These are phyloP conservation scores for Carnegiea gigantea DNA, from an alignment of 179 eudicot genomes.

Conservation along the genomic window DNA sequence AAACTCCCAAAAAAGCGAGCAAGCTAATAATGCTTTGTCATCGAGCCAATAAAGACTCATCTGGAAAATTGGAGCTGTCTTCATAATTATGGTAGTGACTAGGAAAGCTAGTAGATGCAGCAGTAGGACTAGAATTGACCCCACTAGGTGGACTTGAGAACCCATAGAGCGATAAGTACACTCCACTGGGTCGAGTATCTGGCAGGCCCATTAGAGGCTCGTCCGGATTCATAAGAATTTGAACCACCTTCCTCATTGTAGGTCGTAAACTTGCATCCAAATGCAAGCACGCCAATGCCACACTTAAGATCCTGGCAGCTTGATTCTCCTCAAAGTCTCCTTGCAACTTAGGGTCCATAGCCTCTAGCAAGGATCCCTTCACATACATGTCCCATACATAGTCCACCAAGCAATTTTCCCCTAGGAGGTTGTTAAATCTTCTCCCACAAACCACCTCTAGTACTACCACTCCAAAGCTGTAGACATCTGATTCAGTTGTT, in stretches of 20 bases:
- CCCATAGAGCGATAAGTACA: conserved; percentile 31
- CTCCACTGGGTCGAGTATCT: conserved; percentile 32
- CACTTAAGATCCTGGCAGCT: conserved; percentile 38
- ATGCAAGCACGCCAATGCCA: conserved; percentile 61
- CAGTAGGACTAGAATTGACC: conserved; percentile 14
- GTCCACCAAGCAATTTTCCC: conserved; percentile 60
- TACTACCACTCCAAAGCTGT: conserved; percentile 70
- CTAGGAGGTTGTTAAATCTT: conserved; percentile 52
- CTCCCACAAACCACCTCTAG: conserved; percentile 69
- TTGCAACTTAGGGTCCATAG: conserved; percentile 47
- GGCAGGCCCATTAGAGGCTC: conserved; percentile 57
- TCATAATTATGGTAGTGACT: conserved; percentile 10
- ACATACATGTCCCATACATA: conserved; percentile 49
- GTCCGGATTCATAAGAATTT: conserved; percentile 51
- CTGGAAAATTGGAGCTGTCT: conserved; percentile 12
- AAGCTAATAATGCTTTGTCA: background rate
- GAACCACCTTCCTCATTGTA: conserved; percentile 60
- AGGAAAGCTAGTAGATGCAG: conserved; percentile 13
- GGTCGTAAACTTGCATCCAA: conserved; percentile 52
- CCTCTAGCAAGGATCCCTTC: conserved; percentile 33
- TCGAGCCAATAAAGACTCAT: conserved; percentile 25
- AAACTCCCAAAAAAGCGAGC: background rate
- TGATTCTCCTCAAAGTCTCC: conserved; percentile 41
- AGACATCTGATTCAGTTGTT: conserved; percentile 60
- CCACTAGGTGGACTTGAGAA: conserved; percentile 28